Conservation (phyloP, 192 early-diverging fungal genomes). For the Kickxella alabastrina region DNA sequence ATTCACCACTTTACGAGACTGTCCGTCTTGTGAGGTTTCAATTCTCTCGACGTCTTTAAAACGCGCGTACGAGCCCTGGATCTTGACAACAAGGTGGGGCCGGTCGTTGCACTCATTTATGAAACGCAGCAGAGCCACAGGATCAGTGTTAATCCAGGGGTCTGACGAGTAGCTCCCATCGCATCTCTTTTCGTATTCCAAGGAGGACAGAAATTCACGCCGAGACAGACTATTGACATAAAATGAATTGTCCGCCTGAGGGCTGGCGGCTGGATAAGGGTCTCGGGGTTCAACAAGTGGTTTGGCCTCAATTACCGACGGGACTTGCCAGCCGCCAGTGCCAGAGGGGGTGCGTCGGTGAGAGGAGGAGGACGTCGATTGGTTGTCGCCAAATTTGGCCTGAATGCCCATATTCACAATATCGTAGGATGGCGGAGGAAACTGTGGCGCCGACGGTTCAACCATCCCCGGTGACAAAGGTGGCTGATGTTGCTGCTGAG, state of each 20-base stretch:
- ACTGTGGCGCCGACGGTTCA: constrained; percentile 28
- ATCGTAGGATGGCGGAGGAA: constrained; percentile 41
- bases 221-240: constrained; percentile 10
- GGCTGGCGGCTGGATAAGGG: constrained; percentile 2
- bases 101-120: constrained; percentile 38
- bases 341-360: neutral
- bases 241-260: no score
- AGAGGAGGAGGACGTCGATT: neutral
- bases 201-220: constrained; percentile 36
- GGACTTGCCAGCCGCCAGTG: no score
- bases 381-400: constrained; percentile 2
- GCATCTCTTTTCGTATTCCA: constrained; percentile 39
- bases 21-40: constrained; percentile 6
- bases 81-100: constrained; percentile 31
- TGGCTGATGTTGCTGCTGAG: neutral
- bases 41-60: constrained; percentile 4
- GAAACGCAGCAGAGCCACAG: constrained; percentile 25
- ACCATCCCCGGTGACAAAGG: neutral
- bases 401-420: constrained; percentile 19
- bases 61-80: constrained; percentile 30
- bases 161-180: constrained; percentile 43
- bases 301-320: constrained; percentile 18
- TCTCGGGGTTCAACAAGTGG: neutral
- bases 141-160: constrained; percentile 38
- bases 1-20: constrained; percentile 1